Base-by-base conservation (phyloP, 768 basidiomycete species). In the Tricholoma furcatifolium region DNA sequence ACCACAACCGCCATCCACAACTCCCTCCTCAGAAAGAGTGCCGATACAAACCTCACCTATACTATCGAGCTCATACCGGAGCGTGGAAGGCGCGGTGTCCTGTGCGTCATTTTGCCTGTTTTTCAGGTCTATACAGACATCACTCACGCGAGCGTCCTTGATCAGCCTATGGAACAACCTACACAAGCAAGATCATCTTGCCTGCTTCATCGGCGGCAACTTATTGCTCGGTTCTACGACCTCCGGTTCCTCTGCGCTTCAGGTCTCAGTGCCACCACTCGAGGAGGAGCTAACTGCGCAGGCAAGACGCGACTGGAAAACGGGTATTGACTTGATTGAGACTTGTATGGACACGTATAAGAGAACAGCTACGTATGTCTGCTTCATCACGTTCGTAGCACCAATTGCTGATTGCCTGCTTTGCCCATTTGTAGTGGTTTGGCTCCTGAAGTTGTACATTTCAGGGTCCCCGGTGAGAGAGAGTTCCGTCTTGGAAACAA, bases 111-210 rank as follows among this genome's bases (percentile, higher is more conserved):
- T 18, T 43, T 10, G 20, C 44, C 23, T 31, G 2, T 32, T 32
- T 30, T 23, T 3, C 4, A 11, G 14, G 5, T 24, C 30, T n/a
- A n/a, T 18, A 18, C 36, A 20, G 4, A 12, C 15, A 17, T 24
- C 2, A 4, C 42, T 45, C 6, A 44, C 18, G 5, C 12, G 18
- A 14, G 18, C 18, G 10, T 6, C 9, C 24, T 17, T n/a, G 27
- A 34, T 17, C 58, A 91, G 91, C 14, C 68, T 71, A 41, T 94
- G 89, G 90, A 77, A 78, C 17, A 69, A 87, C 23, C 73, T 75
- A 15, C 88, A 88, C 9, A 96, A 97, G 65, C 96, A 98, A 72
- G 96, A 98, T 64, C 95, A 98, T 65, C 83, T 98, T 18, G 94
- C 91, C 2, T 98, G 96, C 70, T 98, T 97, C 82, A 74, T 98